These are phyloP conservation scores for Porogramme epimiltina DNA, from an alignment of 1,284 basidiomycete genomes.

Conservation along the genomic window DNA sequence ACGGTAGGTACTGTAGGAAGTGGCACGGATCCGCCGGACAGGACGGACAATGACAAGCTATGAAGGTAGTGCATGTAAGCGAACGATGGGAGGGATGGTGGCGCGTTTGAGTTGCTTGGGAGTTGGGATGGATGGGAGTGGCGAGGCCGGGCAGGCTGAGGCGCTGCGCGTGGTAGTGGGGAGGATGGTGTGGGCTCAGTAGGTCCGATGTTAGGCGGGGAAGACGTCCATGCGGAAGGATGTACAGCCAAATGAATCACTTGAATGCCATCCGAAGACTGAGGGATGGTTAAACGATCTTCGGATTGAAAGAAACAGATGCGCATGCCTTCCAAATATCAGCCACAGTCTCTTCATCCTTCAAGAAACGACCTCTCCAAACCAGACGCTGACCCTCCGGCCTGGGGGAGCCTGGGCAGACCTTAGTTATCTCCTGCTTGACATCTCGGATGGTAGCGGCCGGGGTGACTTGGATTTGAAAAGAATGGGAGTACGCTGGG, in stretches of 20 bases:
- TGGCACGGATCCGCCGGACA: slow-evolving; percentile 27
- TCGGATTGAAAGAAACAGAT: neutral
- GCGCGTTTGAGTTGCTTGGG: slow-evolving; percentile 1
- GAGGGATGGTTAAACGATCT: slow-evolving; percentile 15
- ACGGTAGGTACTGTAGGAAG: slow-evolving; percentile 14
- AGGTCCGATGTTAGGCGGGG: slow-evolving; percentile 38
- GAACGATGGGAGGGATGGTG: slow-evolving; percentile 25
- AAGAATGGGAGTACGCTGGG: slow-evolving; percentile 70
- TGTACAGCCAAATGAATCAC: slow-evolving; percentile 76
- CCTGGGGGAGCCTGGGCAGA: slow-evolving; percentile 66
- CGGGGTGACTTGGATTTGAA: slow-evolving; percentile 53
- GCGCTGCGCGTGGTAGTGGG: neutral
- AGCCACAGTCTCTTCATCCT: slow-evolving; percentile 63
- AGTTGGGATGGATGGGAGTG: neutral
- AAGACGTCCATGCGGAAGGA: slow-evolving; percentile 68
- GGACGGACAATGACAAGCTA: slow-evolving; percentile 31
- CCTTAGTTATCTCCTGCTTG: slow-evolving; percentile 62
- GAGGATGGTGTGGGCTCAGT: slow-evolving; percentile 2
- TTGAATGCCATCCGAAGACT: slow-evolving; percentile 59
- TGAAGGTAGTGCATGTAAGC: slow-evolving; percentile 30
- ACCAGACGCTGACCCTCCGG: slow-evolving; percentile 74
- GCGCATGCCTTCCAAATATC: slow-evolving; percentile 68
- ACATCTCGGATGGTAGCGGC: slow-evolving; percentile 59
- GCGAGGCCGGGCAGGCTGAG: neutral
- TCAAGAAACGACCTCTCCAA: slow-evolving; percentile 69